Conservation (phyloP, 1,284 basidiomycete genomes). For the Cryptococcus sp. region DNA sequence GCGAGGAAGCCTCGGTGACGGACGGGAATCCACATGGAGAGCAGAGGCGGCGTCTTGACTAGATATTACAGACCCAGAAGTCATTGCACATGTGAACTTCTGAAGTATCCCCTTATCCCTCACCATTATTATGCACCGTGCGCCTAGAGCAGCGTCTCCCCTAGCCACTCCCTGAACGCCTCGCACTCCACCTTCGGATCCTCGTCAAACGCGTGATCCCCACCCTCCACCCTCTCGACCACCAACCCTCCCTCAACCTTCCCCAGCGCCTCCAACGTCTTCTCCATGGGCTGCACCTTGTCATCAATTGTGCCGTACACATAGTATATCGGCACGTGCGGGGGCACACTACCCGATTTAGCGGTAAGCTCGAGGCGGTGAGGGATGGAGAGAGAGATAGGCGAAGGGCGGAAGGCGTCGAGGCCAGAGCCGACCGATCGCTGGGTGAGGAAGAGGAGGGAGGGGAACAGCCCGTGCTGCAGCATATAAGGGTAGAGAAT, state of each 20-base stretch:
- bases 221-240: constrained; percentile 32
- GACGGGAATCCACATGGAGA: no score
- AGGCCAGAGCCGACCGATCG: constrained; percentile 34
- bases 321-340: constrained; percentile 33
- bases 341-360: constrained; percentile 1
- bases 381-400: constrained; percentile 35
- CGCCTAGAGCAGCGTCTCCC: constrained; percentile 13
- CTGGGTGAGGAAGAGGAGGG: constrained; percentile 41
- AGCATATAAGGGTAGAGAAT: constrained; percentile 49
- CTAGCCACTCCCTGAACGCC: constrained; percentile 40
- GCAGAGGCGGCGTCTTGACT: no score
- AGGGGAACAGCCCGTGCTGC: constrained; percentile 45
- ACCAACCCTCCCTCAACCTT: constrained; percentile 22
- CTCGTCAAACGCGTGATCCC: constrained; percentile 44
- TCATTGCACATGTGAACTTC: no score
- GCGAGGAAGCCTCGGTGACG: no score
- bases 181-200: constrained; percentile 35
- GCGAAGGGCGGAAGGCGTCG: constrained; percentile 37
- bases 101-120: no score
- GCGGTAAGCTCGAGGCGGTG: constrained; percentile 22
- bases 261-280: constrained; percentile 28
- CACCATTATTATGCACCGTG: no score
- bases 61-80: no score
- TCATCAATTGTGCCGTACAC: constrained; percentile 37
- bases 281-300: constrained; percentile 42